Evolutionary conservation across 2,329 filamentous ascomycete species (phyloP).

Genomic region (Nothopassalora personata): DNA sequence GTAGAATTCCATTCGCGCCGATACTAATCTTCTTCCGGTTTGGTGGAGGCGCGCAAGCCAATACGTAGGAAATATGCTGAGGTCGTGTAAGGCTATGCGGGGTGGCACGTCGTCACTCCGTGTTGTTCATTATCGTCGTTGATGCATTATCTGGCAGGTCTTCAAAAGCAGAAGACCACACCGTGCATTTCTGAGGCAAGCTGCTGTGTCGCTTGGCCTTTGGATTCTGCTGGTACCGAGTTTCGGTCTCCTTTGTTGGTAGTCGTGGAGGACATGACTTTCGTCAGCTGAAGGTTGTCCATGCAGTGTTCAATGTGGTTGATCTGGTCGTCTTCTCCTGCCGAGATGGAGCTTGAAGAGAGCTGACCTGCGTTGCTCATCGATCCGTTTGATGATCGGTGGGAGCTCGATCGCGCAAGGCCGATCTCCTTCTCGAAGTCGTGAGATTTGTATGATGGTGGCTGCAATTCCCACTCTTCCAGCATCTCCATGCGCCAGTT

Average conservation of each 20-base stretch:
- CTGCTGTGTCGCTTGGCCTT: slow-evolving; percentile 10
- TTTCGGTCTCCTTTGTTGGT: slow-evolving; percentile 7
- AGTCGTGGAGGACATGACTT: slow-evolving; percentile 11
- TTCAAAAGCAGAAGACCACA: slow-evolving; percentile 26
- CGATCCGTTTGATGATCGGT: slow-evolving; percentile 16
- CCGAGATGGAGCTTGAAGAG: slow-evolving; percentile 17
- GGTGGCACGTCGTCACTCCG: neutral
- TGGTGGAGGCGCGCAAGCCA: neutral
- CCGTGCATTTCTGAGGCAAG: slow-evolving; percentile 18
- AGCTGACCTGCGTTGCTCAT: slow-evolving; percentile 8
- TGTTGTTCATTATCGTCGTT: neutral
- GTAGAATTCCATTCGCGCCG: neutral
- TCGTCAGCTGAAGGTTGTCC: slow-evolving; percentile 18
- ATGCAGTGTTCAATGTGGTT: slow-evolving; percentile 15
- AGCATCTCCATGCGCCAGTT: slow-evolving; percentile 40
- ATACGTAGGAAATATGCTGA: neutral
- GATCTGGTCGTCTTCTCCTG: slow-evolving; percentile 15
- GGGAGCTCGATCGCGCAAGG: slow-evolving; percentile 15
- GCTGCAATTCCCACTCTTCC: slow-evolving; percentile 38
- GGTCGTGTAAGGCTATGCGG: neutral
- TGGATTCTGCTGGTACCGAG: slow-evolving; percentile 7
- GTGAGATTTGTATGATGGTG: slow-evolving; percentile 41
- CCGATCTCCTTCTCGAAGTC: slow-evolving; percentile 14
- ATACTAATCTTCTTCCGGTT: neutral
- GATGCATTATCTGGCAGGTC: neutral